Conservation (phyloP, 176 grass and related monocot species). For the Raddia distichophylla region DNA sequence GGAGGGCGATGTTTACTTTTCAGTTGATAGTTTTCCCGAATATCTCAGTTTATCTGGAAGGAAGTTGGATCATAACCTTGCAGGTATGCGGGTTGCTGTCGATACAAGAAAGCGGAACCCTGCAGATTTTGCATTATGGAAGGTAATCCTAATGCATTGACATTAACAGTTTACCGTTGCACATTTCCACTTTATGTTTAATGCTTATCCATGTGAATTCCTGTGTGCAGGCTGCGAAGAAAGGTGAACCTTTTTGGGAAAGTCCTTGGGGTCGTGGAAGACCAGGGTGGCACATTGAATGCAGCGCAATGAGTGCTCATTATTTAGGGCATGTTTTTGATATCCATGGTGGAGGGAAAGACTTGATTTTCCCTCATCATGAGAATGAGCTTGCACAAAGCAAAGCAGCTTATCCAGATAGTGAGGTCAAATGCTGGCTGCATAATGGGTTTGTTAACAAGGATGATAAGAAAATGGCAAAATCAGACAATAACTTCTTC, state of each 20-base stretch:
- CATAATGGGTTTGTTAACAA: slow-evolving; percentile 79
- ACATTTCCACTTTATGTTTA: slow-evolving; percentile 22
- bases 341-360: slow-evolving; percentile 81
- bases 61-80: slow-evolving; percentile 60
- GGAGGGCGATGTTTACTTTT: slow-evolving; percentile 82
- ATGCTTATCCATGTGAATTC: slow-evolving; percentile 24
- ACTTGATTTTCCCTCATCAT: slow-evolving; percentile 81
- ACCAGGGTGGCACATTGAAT: slow-evolving; percentile 90
- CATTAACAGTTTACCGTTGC: slow-evolving; percentile 10
- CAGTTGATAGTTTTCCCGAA: slow-evolving; percentile 54
- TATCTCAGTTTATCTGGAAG: slow-evolving; percentile 65
- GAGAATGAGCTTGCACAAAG: slow-evolving; percentile 84
- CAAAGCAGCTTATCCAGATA: slow-evolving; percentile 58
- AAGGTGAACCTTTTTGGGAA: slow-evolving; percentile 69
- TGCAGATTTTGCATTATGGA: slow-evolving; percentile 70
- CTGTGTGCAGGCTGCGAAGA: slow-evolving; percentile 52
- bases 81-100: slow-evolving; percentile 60
- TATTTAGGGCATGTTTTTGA: slow-evolving; percentile 70
- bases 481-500: slow-evolving; percentile 84
- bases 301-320: slow-evolving; percentile 75
- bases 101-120: slow-evolving; percentile 60
- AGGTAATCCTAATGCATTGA: slow-evolving; percentile 44
- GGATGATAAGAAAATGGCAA: slow-evolving; percentile 75
- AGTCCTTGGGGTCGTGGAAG: slow-evolving; percentile 80
- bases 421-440: slow-evolving; percentile 64